Evolutionary conservation across 2,329 filamentous ascomycete genomes (phyloP), one percentile per base, ranked within the genome.

Genomic region (Drechslerella dactyloides): DNA sequence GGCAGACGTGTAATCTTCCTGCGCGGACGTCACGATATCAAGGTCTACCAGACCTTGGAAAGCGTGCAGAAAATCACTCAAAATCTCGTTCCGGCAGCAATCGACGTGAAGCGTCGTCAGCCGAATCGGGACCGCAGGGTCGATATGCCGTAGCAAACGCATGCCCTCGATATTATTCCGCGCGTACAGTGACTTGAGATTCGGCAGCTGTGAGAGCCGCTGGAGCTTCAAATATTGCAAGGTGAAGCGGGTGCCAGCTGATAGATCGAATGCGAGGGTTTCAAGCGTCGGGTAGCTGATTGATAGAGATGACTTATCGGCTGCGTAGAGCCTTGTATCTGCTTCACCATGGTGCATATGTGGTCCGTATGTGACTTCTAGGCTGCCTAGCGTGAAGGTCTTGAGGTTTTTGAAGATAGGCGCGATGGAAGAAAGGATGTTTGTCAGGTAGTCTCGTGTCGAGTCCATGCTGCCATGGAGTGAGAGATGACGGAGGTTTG

Each of bases 41-140:
- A 69, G 15, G 44, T 69, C 37, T 13, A 21, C 15, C 0, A 69
- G 44, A 5, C 64, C 64, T 46, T 69, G 56, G 30, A 69, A 69
- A 6, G 56, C 40, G 23, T 56, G 7, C 6, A 69, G 21, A 13
- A 69, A 69, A 7, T 33, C 42, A 3, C 50, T 27, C 3, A 69
- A 33, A 15, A 61, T 27, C 2, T 0, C 1, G 1, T 13, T 56
- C 3, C 8, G n/a, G 15, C 56, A 61, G 2, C 15, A 35, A 1
- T 51, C 19, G n/a, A 69, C 51, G 2, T 69, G 56, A 13, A 69
- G 17, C 1, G 46, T 69, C 6, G 40, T 61, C 11, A 69, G 53
- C 4, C 40, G 42, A 4, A 69, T 69, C 6, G 56, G 64, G 3
- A 60, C 21, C 1, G 15, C 35, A 1, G 37, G 42, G 15, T 69